phyloP scores from a whole-genome alignment of 73 alveolate species.

The Stentor coeruleus region DNA sequence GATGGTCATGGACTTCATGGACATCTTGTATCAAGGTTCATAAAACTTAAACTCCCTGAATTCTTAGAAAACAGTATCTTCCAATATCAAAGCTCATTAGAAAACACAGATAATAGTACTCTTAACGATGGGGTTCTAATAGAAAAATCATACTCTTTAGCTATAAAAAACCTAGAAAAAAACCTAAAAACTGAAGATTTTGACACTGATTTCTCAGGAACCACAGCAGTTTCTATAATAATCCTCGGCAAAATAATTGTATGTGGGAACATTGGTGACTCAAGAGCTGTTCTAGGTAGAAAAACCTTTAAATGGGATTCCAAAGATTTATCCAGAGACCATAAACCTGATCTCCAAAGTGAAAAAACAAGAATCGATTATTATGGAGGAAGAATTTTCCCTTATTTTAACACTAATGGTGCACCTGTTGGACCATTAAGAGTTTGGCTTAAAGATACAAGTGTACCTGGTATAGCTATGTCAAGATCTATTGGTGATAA shows the following conservation, averaged over 20 bases:
- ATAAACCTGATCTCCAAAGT: slow-evolving; percentile 91
- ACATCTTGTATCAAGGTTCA: slow-evolving; percentile 36
- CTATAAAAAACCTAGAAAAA: neutral
- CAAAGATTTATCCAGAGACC: slow-evolving; percentile 88
- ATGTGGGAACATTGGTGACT: slow-evolving; percentile 90
- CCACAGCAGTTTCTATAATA: slow-evolving; percentile 51
- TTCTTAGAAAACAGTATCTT: neutral
- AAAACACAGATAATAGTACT: neutral
- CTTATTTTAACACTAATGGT: slow-evolving; percentile 34
- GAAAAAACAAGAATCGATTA: slow-evolving; percentile 81
- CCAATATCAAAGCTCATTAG: neutral
- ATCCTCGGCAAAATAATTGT: slow-evolving; percentile 31
- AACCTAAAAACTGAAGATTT: slow-evolving; percentile 12
- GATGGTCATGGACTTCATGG: slow-evolving; percentile 57
- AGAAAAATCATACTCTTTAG: neutral
- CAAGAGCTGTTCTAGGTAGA: slow-evolving; percentile 77
- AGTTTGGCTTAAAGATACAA: neutral
- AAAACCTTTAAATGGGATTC: slow-evolving; percentile 41
- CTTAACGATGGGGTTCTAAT: neutral
- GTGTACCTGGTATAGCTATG: slow-evolving; percentile 31
- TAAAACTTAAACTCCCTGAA: slow-evolving; percentile 5
- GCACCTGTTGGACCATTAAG: neutral
- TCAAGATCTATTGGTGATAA: slow-evolving; percentile 68
- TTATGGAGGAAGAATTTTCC: slow-evolving; percentile 85
- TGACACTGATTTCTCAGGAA: slow-evolving; percentile 53